Evolutionary conservation across 495 filamentous ascomycete genomes (phyloP), one percentile per base, ranked within the genome.

Genomic region (Chaetomium fimeti): DNA sequence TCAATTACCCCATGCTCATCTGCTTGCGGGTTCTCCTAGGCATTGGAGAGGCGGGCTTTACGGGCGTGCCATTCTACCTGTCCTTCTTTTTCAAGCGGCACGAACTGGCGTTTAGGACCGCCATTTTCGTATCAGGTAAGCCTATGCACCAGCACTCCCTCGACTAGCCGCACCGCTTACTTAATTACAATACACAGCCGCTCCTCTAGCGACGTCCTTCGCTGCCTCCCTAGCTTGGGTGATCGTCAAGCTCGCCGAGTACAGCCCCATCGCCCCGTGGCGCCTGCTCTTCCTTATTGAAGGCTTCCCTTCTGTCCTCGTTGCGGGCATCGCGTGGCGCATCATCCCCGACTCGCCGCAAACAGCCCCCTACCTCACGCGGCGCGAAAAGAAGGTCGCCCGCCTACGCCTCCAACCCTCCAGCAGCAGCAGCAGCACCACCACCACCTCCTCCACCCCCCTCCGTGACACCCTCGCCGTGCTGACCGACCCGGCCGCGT

Each of bases 231-330:
- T 97, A 0, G 92, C 92, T 5, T 95, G 89, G 70, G 84, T 87
- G 4, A 95, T 97, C 67, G 88, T 90, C 4, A 87, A 85, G 8
- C 83, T 91, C 4, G 61, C 73, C 73, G 58, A 74, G 18, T 72
- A 82, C 69, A 74, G 83, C 6, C 80, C 84, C 29, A 79, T 97
- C 53, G 88, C 91, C 2, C 87, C 87, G 22, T 97, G 92, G 92
- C 83, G 91, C 12, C 77, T 96, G 2, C 76, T 96, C 45, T 94
- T 97, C 74, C 82, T 97, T 2, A 78, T 95, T n/a, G 92, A 97
- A 75, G 92, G 92, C 7, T 79, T 92, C 43, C 92, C 92, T 2
- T 90, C 86, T 5, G 79, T 91, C 48, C 66, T 88, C 12, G 82
- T 90, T 20, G 88, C 89, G 1, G 72, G 87, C 1, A 63, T 91